Base-by-base conservation (phyloP, 1,284 basidiomycete genomes). In the Peniophora sp. region DNA sequence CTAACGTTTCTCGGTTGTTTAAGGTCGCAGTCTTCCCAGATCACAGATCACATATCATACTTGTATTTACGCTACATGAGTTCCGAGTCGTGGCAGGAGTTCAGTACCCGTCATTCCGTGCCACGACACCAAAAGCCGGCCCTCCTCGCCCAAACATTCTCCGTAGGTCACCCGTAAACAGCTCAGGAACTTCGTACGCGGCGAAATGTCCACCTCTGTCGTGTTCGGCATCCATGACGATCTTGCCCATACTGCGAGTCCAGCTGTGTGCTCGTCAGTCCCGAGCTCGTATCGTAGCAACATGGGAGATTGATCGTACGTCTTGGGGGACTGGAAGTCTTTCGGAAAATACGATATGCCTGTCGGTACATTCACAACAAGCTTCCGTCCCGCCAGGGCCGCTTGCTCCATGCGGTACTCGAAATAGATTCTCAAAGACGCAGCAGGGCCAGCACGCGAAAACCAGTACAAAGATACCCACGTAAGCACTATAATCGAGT, bases 381-480 rank as follows among this genome's bases (percentile, higher is more conserved):
- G 27, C 5, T 5, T 32, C 27, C 27, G 27, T 32, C 27, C 27
- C 27, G 27, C 27, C 27, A 12, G 12, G 12, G 27, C 27, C 27
- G 12, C 27, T 12, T 32, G 12, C 27, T 12, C 27, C 12, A 5
- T n/a, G n/a, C n/a, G n/a, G n/a, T 5, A 32, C 57, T 79, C 79
- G 51, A 72, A 77, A 58, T 82, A 81, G 24, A 81, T 78, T 3
- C 78, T 67, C 16, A 74, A 1, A 0, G 78, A 75, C 0, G 79
- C 77, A 0, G 74, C 67, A 0, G 79, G 79, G 1, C 80, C 78
- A 1, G 71, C 68, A 10, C 71, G 68, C 1, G 79, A 81, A 60
- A 82, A 81, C 69, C 72, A 77, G 56, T 78, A 79, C 19, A 81
- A 66, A 0, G 79, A 80, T 10, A 82, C 59, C 80, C 79, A 82